Conservation (phyloP, 495 filamentous ascomycete species). For the Penicillium soppii region DNA sequence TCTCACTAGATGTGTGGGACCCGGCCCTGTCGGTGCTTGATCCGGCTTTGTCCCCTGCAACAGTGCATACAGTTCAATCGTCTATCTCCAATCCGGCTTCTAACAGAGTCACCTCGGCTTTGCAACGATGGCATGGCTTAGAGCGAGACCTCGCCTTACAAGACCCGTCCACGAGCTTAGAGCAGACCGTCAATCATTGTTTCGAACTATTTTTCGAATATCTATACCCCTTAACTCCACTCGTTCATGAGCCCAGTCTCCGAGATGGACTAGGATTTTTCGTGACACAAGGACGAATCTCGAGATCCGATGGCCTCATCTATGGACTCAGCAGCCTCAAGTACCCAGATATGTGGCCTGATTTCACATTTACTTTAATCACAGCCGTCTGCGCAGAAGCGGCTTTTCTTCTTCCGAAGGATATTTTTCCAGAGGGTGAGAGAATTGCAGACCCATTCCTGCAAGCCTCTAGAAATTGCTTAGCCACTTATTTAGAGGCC, state of each 20-base stretch:
- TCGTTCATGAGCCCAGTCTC: constrained; percentile 30
- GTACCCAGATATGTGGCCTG: constrained; percentile 21
- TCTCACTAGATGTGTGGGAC: constrained; percentile 12
- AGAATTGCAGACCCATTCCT: constrained; percentile 18
- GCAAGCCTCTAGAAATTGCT: constrained; percentile 16
- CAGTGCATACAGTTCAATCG: constrained; percentile 15
- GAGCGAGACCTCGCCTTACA: constrained; percentile 2
- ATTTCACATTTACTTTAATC: constrained; percentile 27
- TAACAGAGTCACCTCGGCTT: constrained; percentile 7
- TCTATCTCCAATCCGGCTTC: constrained; percentile 15
- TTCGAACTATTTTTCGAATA: constrained; percentile 27
- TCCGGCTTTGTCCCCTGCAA: constrained; percentile 17
- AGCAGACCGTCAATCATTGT: constrained; percentile 16
- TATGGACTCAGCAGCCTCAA: constrained; percentile 11
- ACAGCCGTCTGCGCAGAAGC: constrained; percentile 25
- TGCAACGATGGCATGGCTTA: constrained; percentile 19
- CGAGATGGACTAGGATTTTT: constrained; percentile 21
- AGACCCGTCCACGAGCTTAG: constrained; percentile 3
- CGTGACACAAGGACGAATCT: constrained; percentile 2
- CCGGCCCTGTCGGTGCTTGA: constrained; percentile 9
- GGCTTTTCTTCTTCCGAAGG: constrained; percentile 21
- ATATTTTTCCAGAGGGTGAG: constrained; percentile 21
- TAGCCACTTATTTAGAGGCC: constrained; percentile 21
- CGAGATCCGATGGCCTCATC: neutral
- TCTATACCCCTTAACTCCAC: constrained; percentile 29